Base-by-base conservation (phyloP, 2,329 filamentous ascomycete species). In the Trichoderma gracile region DNA sequence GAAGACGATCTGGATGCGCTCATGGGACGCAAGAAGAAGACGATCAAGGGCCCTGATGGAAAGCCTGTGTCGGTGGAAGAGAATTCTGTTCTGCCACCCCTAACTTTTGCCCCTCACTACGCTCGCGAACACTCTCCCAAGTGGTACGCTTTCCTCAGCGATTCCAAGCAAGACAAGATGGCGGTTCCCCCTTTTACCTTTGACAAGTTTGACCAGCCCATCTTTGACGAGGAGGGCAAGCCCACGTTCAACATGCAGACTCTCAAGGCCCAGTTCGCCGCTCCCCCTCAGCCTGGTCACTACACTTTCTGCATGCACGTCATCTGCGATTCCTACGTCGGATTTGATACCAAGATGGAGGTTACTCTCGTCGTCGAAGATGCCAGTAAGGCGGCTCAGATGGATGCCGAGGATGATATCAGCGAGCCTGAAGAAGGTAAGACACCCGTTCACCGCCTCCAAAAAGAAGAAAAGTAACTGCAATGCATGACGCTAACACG, bases 161-260 rank as follows among this genome's bases (percentile, higher is more conserved):
- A 99, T 76, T 90, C 88, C 71, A 96, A 96, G 79, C 91, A 96
- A 75, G 93, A 92, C 73, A 96, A 96, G 79, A 94, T 99, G 78
- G 93, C 94, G 19, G 95, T 99, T 2, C 94, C 94, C 2, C 95
- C 96, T 0, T 97, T 97, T 76, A 92, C 91, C n/a, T 98, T 99
- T 78, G 88, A 89, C 47, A 89, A 89, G 52, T 98, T 99, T 75
- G 93, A 97, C 77, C 90, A 93, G 80, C 91, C 92, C 33, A 88
- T 97, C 38, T 90, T 95, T 68, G 88, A 90, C 70, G 87, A 87
- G 46, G 84, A 88, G 67, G 92, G 91, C 71, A 91, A 90, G 74
- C 94, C 94, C 2, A 98, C 95, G 2, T 99, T 92, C 80, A 89
- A 93, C 72, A 89, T 99, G 79, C 93, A 98, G 77, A 99, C 95